Evolutionary conservation across 192 early-diverging fungal genomes (phyloP).

Genomic region (Coemansia sp.): DNA sequence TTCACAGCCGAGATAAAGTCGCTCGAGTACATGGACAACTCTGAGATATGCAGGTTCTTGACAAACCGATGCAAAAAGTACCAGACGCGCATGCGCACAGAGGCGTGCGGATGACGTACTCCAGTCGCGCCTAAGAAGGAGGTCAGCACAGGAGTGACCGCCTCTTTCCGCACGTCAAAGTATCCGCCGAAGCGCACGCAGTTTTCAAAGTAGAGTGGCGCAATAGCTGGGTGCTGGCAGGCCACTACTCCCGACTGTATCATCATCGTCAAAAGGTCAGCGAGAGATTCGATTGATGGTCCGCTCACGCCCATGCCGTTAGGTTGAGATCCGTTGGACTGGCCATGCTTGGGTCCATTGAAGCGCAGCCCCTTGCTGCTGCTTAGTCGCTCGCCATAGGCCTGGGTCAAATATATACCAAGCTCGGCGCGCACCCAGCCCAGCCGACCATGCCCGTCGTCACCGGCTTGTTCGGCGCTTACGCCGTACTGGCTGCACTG

Average conservation of each 20-base stretch:
- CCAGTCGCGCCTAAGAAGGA: constrained; percentile 57
- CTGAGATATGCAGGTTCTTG: constrained; percentile 57
- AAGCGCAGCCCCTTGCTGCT: constrained; percentile 49
- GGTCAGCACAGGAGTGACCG: constrained; percentile 29
- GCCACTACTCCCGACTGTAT: constrained; percentile 42
- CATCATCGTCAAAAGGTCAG: constrained; percentile 48
- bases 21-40: constrained; percentile 41
- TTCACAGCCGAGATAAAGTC: constrained; percentile 52
- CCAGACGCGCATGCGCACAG: constrained; percentile 76
- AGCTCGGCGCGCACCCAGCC: constrained; percentile 55
- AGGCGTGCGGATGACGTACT: constrained; percentile 66
- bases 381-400: constrained; percentile 50
- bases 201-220: constrained; percentile 46
- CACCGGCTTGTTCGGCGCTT: constrained; percentile 37
- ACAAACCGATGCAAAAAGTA: constrained; percentile 87
- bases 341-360: constrained; percentile 21
- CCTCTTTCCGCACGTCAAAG: constrained; percentile 44
- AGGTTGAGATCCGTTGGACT: constrained; percentile 15
- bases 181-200: constrained; percentile 47
- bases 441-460: constrained; percentile 36
- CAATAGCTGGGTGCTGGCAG: constrained; percentile 36
- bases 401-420: constrained; percentile 46
- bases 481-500: constrained; percentile 51
- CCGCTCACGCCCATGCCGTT: background rate
- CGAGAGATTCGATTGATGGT: constrained; percentile 26